phyloP scores from a whole-genome alignment of 768 basidiomycete species.

The Auricularia cornea region DNA sequence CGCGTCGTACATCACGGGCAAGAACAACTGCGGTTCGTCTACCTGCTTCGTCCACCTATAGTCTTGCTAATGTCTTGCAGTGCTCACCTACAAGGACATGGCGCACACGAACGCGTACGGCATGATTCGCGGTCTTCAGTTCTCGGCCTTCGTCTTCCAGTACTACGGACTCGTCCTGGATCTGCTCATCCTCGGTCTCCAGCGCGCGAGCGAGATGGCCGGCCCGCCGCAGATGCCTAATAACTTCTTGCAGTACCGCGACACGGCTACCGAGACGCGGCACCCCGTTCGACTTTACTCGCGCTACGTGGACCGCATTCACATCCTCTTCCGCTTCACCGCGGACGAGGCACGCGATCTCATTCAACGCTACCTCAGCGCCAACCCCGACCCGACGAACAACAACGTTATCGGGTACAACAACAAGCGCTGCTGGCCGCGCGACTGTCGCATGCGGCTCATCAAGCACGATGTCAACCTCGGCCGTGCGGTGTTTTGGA shows the following conservation, averaged over 20 bases:
- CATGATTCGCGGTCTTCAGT: slow-evolving; percentile 94
- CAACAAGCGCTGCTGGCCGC: slow-evolving; percentile 98
- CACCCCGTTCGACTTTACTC: slow-evolving; percentile 98
- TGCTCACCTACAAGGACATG: slow-evolving; percentile 95
- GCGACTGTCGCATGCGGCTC: slow-evolving; percentile 97
- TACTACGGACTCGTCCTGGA: slow-evolving; percentile 96
- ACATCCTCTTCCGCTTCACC: slow-evolving; percentile 95
- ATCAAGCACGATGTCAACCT: slow-evolving; percentile 99
- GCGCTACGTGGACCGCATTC: slow-evolving; percentile 89
- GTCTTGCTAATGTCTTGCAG: slow-evolving; percentile 21
- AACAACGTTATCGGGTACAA: slow-evolving; percentile 99
- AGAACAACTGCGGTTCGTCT: slow-evolving; percentile 79
- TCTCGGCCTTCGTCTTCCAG: slow-evolving; percentile 99
- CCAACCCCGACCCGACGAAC: slow-evolving; percentile 97
- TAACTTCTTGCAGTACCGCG: slow-evolving; percentile 95
- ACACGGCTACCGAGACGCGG: slow-evolving; percentile 88
- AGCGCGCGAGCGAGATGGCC: slow-evolving; percentile 98
- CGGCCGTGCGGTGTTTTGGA: slow-evolving; percentile 98
- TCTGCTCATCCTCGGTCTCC: slow-evolving; percentile 90
- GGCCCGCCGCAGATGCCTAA: slow-evolving; percentile 97
- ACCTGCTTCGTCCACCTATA: not conserved
- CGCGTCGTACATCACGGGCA: slow-evolving; percentile 98
- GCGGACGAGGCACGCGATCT: slow-evolving; percentile 96
- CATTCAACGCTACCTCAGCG: slow-evolving; percentile 94
- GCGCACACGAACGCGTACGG: slow-evolving; percentile 97